Evolutionary conservation across 202 grass and related monocot genomes (phyloP), one percentile per base, ranked within the genome.

Genomic region (Zizania palustris): DNA sequence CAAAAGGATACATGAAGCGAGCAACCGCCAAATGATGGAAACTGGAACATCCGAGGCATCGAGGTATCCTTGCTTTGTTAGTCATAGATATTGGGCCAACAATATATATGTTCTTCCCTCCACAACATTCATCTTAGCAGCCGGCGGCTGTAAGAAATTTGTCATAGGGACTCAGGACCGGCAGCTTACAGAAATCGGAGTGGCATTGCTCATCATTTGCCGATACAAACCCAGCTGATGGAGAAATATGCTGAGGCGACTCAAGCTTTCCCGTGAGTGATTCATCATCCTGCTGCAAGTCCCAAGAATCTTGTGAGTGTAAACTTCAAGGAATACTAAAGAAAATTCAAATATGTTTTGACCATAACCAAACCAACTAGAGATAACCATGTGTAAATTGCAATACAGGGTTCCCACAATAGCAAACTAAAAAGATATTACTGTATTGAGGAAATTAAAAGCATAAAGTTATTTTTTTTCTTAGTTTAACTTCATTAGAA

Each of bases 131-230:
- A 58, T 60, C 42, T 90, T 79, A 98, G 75, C 85, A 89, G 21
- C 89, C 80, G 54, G 89, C 81, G 39, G 80, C 65, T 71, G 87
- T 69, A 15, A 92, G 83, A 71, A 99, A 99, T 63, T 85, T 86
- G 49, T 99, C 96, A 13, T 92, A 99, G 12, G 96, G 91, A 79
- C 77, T 92, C 59, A 89, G 60, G 38, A 87, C 87, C 11, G 96
- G 96, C 7, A 99, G 83, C 80, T 83, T 92, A 71, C 76, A 97
- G 48, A 86, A 80, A 71, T 74, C 82, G 43, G 83, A 71, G 58
- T 89, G 20, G 11, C 49, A 79, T 55, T 92, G 75, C 73, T 88
- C 85, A 57, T 86, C 85, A 46, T 45, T n/a, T 37, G 74, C 46
- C 22, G 59, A 79, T 14, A 80, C 60, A 62, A 79, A 54, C 5